Percentiles rank a stretch among this genome's conserved stretches.
Evolutionary conservation across 106 monocot genomes (phyloP).

Genomic region (Phalaenopsis aphrodite): DNA sequence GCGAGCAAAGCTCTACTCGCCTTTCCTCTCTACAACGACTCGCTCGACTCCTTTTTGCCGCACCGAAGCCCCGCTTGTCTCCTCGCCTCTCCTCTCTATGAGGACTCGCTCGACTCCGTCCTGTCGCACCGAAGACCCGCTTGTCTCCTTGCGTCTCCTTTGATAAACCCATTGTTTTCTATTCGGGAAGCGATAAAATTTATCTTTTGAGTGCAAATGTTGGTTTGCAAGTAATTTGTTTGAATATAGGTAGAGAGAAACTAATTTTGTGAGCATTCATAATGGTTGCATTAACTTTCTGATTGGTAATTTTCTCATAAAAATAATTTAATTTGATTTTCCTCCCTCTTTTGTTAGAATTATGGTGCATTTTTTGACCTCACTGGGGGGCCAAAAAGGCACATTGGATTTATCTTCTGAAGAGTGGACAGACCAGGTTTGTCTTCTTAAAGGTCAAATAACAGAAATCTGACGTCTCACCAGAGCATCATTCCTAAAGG

Average conservation of each 20-base stretch:
- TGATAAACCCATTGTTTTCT: slow-evolving; percentile 38
- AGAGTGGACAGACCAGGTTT: slow-evolving; percentile 73
- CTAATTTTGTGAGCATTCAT: not conserved
- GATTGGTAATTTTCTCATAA: not conserved
- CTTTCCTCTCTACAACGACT: too few relatives aligned
- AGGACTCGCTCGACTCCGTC: too few relatives aligned
- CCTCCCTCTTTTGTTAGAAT: slow-evolving; percentile 38
- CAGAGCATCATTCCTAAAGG: too few relatives aligned
- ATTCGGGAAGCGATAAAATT: slow-evolving; percentile 63
- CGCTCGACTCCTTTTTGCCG: too few relatives aligned
- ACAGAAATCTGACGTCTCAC: not conserved
- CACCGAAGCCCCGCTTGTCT: too few relatives aligned
- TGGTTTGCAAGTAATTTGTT: slow-evolving; percentile 65
- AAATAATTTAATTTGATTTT: not conserved
- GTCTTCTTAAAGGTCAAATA: not conserved
- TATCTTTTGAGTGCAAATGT: slow-evolving; percentile 94
- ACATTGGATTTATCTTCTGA: slow-evolving; percentile 41
- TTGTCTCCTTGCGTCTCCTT: not conserved
- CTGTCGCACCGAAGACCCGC: too few relatives aligned
- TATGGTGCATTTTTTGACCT: slow-evolving; percentile 95
- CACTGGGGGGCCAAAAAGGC: slow-evolving; percentile 35
- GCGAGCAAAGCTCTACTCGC: too few relatives aligned
- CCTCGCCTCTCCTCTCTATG: too few relatives aligned
- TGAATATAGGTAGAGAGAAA: not conserved
- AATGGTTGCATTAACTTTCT: not conserved